Evolutionary conservation across 2,329 filamentous ascomycete species (phyloP), one percentile per base, ranked within the genome.

Genomic region (Metarhizium robertsii): DNA sequence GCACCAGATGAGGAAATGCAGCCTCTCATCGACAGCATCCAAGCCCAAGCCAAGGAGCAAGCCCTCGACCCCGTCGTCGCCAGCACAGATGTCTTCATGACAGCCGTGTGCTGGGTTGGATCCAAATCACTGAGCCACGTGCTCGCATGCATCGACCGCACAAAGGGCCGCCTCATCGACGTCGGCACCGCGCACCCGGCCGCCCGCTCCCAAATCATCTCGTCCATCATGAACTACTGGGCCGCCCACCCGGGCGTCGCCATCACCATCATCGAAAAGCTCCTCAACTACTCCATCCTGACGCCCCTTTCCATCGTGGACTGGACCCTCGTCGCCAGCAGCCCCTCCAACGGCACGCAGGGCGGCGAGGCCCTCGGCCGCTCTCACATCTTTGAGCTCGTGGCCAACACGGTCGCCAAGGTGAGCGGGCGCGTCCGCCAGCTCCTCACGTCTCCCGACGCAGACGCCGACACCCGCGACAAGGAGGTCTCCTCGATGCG

Each of bases 81-180:
- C n/a, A 94, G 90, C 60, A 95, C 91, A 4, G 94, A 97, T 67
- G 91, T 91, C 45, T 95, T 96, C 66, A 86, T 96, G 66, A 99
- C 92, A 0, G 86, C 90, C 20, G 92, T 99, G 61, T 94, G 92
- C 74, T 94, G 85, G 72, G 86, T 96, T 51, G 94, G 94, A 48
- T 92, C 90, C 60, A 99, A 99, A 72, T 96, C 92, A 0, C 82
- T 99, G 36, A 96, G 92, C 13, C 94, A 99, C 70, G 90, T 96
- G 4, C 82, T 99, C 16, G 95, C 92, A 8, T 95, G 89, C 69
- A 96, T 99, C 61, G 94, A 99, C 71, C 87, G 94, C 57, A 92
- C 88, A 73, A 96, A 96, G 73, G 89, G 92, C 54, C 85, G 91
- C 34, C 83, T 99, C 1, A 76, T 96, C 2, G 85, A 88, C 56